phyloP scores from a whole-genome alignment of 192 early-diverging fungal species.

The Spinellus fusiger region DNA sequence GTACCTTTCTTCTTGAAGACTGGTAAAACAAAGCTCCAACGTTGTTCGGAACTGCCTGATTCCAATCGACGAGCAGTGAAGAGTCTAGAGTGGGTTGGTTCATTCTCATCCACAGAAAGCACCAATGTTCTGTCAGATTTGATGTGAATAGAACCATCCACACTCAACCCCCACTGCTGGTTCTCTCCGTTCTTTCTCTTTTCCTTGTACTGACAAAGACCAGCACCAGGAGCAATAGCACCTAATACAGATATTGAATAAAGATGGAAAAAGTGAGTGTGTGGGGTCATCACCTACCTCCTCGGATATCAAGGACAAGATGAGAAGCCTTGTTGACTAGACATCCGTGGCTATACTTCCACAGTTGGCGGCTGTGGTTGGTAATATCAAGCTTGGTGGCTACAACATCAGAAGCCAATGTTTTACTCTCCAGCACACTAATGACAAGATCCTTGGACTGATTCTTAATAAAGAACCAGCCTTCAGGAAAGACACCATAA shows the following conservation, averaged over 20 bases:
- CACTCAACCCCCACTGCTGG: slow-evolving; percentile 22
- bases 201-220: slow-evolving; percentile 19
- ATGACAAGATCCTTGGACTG: slow-evolving; percentile 20
- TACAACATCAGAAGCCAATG: slow-evolving; percentile 16
- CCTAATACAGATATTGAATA: slow-evolving; percentile 1
- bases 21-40: slow-evolving; percentile 31
- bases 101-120: slow-evolving; percentile 10
- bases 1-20: slow-evolving; percentile 25
- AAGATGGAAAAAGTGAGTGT: neutral
- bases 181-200: slow-evolving; percentile 20
- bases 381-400: slow-evolving; percentile 6
- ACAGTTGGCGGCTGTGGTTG: slow-evolving; percentile 30
- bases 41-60: slow-evolving; percentile 13
- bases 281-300: slow-evolving; percentile 14
- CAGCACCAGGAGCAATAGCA: slow-evolving; percentile 1
- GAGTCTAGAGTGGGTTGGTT: neutral
- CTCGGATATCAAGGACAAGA: slow-evolving; percentile 27
- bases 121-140: slow-evolving; percentile 11
- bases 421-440: slow-evolving; percentile 17
- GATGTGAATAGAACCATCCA: slow-evolving; percentile 22
- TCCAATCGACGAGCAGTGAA: neutral
- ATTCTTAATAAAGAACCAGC: slow-evolving; percentile 37
- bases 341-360: slow-evolving; percentile 32
- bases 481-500: slow-evolving; percentile 21
- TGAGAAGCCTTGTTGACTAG: slow-evolving; percentile 34